Base-by-base conservation (phyloP, 148 eudicot genomes). In the Linanthus parryae region DNA sequence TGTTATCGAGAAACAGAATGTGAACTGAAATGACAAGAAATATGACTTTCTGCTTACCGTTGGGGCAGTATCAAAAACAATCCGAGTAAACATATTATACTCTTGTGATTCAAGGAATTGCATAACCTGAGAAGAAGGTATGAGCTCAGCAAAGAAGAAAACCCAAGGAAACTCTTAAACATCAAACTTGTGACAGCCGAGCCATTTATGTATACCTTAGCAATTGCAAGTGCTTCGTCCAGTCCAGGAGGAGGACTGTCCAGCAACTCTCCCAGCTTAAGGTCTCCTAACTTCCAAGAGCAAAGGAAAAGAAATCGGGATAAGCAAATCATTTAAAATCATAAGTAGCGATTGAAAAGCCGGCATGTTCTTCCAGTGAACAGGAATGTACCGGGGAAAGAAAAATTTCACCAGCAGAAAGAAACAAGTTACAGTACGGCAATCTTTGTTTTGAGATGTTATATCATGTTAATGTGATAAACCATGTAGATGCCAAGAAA, bases 171-270 rank as follows among this genome's bases (percentile, higher is more conserved):
- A n/a, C n/a, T n/a, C n/a, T n/a, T n/a, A n/a, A n/a, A n/a, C n/a
- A n/a, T n/a, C n/a, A 21, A 44, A 42, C 16, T 13, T 13, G 21
- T 10, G 36, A 38, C 39, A 48, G 13, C 22, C 9, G 22, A 14
- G 14, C 24, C 28, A 10, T 3, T 16, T 11, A 34, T 10, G 44
- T 61, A 22, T 41, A 56, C 98, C 94, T 87, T 91, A 58, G 98
- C 77, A 62, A 91, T 91, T 59, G 96, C 90, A 74, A 91, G 73
- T 27, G 98, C 98, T 72, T 91, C 98, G 71, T 91, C 98, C 50
- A 91, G 54, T 52, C 98, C 98, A 49, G 98, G 98, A 35, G 98
- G 98, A 58, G 98, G 98, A 25, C 94, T 77, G 64, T 91, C 96
- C 79, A 91, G 70, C 56, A 91, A 83, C 79, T 91, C 98, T 20